These are phyloP conservation scores for Colletotrichum scovillei DNA, from an alignment of 2,329 filamentous ascomycete genomes.

Conservation along the genomic window DNA sequence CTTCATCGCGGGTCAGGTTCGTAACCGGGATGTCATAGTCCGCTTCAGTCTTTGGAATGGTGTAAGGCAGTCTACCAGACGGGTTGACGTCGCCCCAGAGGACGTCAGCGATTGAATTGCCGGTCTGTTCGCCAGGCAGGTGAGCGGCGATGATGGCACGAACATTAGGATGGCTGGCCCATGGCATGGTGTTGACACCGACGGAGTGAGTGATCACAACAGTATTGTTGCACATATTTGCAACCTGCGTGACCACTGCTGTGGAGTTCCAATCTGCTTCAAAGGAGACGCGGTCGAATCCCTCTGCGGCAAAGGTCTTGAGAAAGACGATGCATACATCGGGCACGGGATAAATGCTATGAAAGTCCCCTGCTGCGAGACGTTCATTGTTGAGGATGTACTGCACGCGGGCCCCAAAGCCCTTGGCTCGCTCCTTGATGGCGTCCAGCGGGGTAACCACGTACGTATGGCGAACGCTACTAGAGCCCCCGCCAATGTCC, in stretches of 20 bases:
- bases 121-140: conserved; percentile 79
- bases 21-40: conserved; percentile 56
- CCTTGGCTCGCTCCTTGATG: conserved; percentile 56
- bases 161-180: conserved; percentile 69
- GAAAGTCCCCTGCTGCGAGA: conserved; percentile 53
- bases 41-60: conserved; percentile 67
- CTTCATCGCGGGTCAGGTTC: conserved; percentile 46
- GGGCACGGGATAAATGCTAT: conserved; percentile 54
- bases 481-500: conserved; percentile 66
- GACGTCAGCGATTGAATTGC: conserved; percentile 73
- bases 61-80: conserved; percentile 78
- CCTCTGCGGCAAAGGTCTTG: conserved; percentile 74
- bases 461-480: conserved; percentile 62
- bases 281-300: conserved; percentile 62
- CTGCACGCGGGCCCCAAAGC: conserved; percentile 52
- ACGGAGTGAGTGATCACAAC: conserved; percentile 78
- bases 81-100: conserved; percentile 77
- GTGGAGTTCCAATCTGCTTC: conserved; percentile 70
- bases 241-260: conserved; percentile 27
- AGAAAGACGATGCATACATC: conserved; percentile 77
- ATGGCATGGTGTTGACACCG: conserved; percentile 70
- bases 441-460: conserved; percentile 65
- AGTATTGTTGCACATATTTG: conserved; percentile 52
- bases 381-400: conserved; percentile 46
- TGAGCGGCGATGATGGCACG: conserved; percentile 77